Conservation (phyloP, 129 eudicot genomes). For the Kitagawia praeruptora region DNA sequence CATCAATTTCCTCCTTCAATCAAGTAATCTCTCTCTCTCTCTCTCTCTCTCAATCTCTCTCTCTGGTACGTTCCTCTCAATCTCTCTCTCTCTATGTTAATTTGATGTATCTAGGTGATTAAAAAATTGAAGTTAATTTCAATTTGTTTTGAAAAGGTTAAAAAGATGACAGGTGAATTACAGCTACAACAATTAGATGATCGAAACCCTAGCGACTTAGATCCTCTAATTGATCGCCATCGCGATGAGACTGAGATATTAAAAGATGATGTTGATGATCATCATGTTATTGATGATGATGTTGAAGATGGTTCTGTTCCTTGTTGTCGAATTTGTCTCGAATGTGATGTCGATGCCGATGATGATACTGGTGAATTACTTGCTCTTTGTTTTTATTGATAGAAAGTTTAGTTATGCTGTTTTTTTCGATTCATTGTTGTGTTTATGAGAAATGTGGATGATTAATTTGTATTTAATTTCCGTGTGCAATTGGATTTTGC, state of each 20-base stretch:
- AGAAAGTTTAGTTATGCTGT: background rate
- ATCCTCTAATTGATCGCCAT: conserved; percentile 38
- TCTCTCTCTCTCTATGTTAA: too few relatives aligned
- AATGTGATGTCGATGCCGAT: conserved; percentile 56
- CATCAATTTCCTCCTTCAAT: background rate
- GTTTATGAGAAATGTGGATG: background rate
- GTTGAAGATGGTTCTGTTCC: conserved; percentile 48
- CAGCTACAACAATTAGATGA: conserved; percentile 36
- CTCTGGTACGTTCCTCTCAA: background rate
- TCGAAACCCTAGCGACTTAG: conserved; percentile 48
- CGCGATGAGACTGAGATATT: background rate
- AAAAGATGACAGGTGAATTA: conserved; percentile 41
- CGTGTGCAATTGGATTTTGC: background rate
- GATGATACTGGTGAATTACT: conserved; percentile 46
- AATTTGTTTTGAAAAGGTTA: background rate
- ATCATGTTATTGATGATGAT: conserved; percentile 29
- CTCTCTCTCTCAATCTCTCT: too few relatives aligned
- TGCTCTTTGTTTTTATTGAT: background rate
- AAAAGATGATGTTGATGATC: conserved; percentile 9
- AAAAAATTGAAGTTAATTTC: background rate
- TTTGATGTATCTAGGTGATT: background rate
- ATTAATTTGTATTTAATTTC: background rate
- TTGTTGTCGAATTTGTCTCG: conserved; percentile 82
- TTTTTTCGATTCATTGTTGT: background rate
- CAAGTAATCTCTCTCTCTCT: background rate